These are phyloP conservation scores for Apophysomyces elegans DNA, from an alignment of 371 early-diverging fungal genomes.

Conservation along the genomic window DNA sequence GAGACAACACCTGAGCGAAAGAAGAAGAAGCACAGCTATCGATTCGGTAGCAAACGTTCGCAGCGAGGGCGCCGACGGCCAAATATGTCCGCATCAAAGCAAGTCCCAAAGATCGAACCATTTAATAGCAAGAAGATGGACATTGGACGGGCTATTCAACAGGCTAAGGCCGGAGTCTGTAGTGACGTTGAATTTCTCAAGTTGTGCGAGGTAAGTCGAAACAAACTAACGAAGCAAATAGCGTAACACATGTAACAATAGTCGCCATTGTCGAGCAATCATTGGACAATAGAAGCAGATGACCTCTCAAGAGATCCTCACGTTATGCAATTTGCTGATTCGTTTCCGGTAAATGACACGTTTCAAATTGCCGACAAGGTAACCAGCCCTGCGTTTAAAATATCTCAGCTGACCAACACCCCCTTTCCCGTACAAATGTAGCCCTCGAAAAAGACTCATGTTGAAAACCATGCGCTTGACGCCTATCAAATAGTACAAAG, in stretches of 20 bases:
- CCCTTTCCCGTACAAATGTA: background rate
- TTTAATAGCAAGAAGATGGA: slow-evolving; percentile 2
- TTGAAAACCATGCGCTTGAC: background rate
- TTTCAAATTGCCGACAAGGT: slow-evolving; percentile 8
- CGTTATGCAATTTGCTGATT: slow-evolving; percentile 4
- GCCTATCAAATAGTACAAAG: background rate
- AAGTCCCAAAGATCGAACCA: slow-evolving; percentile 1
- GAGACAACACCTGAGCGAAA: slow-evolving; percentile 1
- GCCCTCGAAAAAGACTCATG: background rate
- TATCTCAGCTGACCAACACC: background rate
- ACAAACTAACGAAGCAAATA: background rate
- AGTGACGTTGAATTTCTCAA: slow-evolving; percentile 3
- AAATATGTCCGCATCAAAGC: slow-evolving; percentile 5
- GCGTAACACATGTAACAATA: slow-evolving; percentile 2
- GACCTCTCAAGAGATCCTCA: slow-evolving; percentile 3
- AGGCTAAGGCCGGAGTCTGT: background rate
- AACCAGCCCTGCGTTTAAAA: background rate
- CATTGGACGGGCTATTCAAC: background rate
- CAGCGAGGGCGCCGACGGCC: slow-evolving; percentile 7
- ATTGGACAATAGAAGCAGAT: slow-evolving; percentile 8
- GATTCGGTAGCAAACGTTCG: slow-evolving; percentile 16
- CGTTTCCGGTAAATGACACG: slow-evolving; percentile 9
- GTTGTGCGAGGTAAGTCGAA: background rate
- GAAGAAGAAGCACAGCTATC: slow-evolving; percentile 15
- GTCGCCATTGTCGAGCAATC: background rate